Evolutionary conservation across 345 rosid genomes (phyloP).

Genomic region (Turritis glabra): DNA sequence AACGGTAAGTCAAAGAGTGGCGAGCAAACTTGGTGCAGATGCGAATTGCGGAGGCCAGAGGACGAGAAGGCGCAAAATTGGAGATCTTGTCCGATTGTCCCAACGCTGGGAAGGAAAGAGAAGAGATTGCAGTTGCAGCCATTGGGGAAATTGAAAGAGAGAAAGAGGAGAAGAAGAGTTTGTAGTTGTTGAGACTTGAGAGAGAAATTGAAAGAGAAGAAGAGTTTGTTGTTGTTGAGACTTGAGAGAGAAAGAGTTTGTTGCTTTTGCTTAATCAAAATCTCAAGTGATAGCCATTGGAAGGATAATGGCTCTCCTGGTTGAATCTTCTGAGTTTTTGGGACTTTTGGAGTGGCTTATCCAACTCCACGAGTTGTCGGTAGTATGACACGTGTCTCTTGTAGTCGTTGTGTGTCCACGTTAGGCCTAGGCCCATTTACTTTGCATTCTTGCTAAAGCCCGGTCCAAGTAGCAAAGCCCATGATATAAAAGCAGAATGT

Average conservation of each 20-base stretch:
- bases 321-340: conserved; percentile 17
- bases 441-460: background rate
- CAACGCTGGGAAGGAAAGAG: conserved; percentile 70
- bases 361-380: conserved; percentile 33
- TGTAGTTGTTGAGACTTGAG: background rate
- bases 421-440: background rate
- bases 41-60: conserved; percentile 38
- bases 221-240: background rate
- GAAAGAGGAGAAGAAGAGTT: background rate
- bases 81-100: conserved; percentile 50
- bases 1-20: conserved; percentile 39
- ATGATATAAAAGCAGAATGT: background rate
- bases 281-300: conserved; percentile 31
- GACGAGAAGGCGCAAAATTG: conserved; percentile 39
- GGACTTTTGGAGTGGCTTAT: conserved; percentile 36
- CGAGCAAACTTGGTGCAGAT: conserved; percentile 45
- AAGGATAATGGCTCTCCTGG: conserved; percentile 3
- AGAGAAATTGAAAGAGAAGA: background rate
- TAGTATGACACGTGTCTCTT: conserved; percentile 33
- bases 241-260: background rate
- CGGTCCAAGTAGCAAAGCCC: conserved; percentile 9
- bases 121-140: conserved; percentile 75
- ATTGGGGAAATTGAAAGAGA: conserved; percentile 24
- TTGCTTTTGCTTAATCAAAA: background rate
- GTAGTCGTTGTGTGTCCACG: background rate